phyloP scores from a whole-genome alignment of 768 basidiomycete species.

The Fibroporia radiculosa region DNA sequence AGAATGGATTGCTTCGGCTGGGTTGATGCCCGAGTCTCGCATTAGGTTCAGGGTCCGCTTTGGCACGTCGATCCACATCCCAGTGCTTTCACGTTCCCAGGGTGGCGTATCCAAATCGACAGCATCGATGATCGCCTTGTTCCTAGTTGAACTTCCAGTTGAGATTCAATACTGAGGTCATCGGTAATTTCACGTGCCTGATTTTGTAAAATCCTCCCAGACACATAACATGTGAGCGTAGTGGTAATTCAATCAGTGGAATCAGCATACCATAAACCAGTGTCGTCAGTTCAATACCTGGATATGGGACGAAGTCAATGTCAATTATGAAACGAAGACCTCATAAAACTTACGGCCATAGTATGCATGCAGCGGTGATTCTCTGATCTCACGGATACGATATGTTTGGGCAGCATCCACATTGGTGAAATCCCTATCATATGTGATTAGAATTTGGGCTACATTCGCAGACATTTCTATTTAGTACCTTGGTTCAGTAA shows the following conservation, averaged over 20 bases:
- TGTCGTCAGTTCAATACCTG: slow-evolving; percentile 57
- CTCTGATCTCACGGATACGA: slow-evolving; percentile 60
- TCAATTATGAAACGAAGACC: slow-evolving; percentile 3
- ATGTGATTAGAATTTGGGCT: not conserved
- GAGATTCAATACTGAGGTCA: not conserved
- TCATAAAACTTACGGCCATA: slow-evolving; percentile 64
- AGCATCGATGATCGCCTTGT: slow-evolving; percentile 59
- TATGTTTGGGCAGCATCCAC: slow-evolving; percentile 71
- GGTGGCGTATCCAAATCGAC: slow-evolving; percentile 74
- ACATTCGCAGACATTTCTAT: not conserved
- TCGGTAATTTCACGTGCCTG: slow-evolving; percentile 31
- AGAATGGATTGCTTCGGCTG: slow-evolving; percentile 78
- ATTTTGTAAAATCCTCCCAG: slow-evolving; percentile 74
- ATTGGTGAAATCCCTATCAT: slow-evolving; percentile 39
- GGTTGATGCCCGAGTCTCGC: slow-evolving; percentile 44
- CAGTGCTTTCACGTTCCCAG: slow-evolving; percentile 66
- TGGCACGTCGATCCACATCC: slow-evolving; percentile 77
- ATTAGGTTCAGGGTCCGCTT: slow-evolving; percentile 44
- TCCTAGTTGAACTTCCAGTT: slow-evolving; percentile 28
- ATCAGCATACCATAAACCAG: slow-evolving; percentile 63
- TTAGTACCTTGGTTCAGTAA: slow-evolving; percentile 37
- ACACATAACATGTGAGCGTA: not conserved
- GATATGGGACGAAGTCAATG: slow-evolving; percentile 1
- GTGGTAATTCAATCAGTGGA: not conserved
- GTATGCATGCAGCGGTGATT: slow-evolving; percentile 47